Conservation (phyloP, 108 stramenopile genomes). For the Cyclostephanos tholiformis region DNA sequence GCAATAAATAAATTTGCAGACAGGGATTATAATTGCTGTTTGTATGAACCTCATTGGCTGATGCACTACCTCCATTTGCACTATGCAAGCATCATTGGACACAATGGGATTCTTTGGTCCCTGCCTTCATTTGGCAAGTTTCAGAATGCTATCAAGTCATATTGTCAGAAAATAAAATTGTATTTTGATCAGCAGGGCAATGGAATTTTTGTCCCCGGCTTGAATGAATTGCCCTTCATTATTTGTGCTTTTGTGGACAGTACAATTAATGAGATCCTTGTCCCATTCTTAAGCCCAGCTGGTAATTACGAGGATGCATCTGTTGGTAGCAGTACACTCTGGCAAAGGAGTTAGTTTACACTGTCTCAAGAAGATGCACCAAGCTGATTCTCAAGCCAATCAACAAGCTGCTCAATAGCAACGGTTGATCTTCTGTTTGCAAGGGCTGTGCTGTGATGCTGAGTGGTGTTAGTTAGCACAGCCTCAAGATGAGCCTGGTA, state of each 20-base stretch:
- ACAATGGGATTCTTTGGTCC: background rate
- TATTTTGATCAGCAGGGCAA: background rate
- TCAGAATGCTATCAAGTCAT: background rate
- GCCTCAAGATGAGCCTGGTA: too few species aligned
- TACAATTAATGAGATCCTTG: conserved; percentile 13
- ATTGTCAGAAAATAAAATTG: background rate
- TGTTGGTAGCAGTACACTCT: too few species aligned
- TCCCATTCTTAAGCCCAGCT: conserved; percentile 28
- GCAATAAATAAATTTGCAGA: background rate
- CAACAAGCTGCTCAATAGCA: too few species aligned
- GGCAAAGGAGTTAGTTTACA: conserved; percentile 14
- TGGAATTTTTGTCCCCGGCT: background rate
- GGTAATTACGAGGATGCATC: conserved; percentile 24
- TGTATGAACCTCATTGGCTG: background rate
- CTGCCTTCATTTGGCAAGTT: background rate
- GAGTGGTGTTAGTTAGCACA: too few species aligned
- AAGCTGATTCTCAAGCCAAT: too few species aligned
- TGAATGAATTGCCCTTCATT: background rate
- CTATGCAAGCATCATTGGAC: conserved; percentile 3
- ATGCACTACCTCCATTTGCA: background rate
- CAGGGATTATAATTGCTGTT: background rate
- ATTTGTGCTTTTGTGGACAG: conserved; percentile 27
- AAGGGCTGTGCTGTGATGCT: too few species aligned
- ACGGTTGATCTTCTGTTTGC: too few species aligned
- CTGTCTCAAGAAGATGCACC: conserved; percentile 29